phyloP scores from a whole-genome alignment of 2,329 filamentous ascomycete species.

The Chrysoporthe deuterocubensis region DNA sequence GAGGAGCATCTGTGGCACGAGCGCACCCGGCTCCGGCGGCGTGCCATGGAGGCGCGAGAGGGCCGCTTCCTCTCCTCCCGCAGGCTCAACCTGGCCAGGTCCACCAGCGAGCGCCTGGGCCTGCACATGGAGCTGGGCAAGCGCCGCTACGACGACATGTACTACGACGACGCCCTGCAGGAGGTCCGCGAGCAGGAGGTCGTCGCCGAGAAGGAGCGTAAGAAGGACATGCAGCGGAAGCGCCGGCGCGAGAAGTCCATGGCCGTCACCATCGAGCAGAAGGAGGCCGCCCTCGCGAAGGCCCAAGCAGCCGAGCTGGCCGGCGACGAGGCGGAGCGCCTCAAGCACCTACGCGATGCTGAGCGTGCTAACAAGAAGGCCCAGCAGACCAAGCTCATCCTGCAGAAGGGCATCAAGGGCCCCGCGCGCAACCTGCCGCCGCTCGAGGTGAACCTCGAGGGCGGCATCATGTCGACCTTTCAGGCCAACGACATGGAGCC shows the following conservation, averaged over 20 bases:
- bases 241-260: slow-evolving; percentile 94
- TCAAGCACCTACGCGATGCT: slow-evolving; percentile 81
- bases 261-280: slow-evolving; percentile 88
- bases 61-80: slow-evolving; percentile 65
- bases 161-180: slow-evolving; percentile 80
- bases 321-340: slow-evolving; percentile 75
- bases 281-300: slow-evolving; percentile 79
- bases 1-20: slow-evolving; percentile 56
- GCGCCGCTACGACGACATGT: slow-evolving; percentile 73
- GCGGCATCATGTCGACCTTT: slow-evolving; percentile 85
- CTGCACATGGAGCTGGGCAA: slow-evolving; percentile 73
- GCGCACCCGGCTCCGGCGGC: slow-evolving; percentile 67
- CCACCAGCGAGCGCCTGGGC: slow-evolving; percentile 64
- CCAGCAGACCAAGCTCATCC: slow-evolving; percentile 82
- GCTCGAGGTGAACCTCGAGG: slow-evolving; percentile 80
- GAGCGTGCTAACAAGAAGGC: slow-evolving; percentile 93
- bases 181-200: slow-evolving; percentile 90
- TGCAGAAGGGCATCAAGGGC: slow-evolving; percentile 85
- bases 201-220: slow-evolving; percentile 94
- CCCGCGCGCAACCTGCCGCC: slow-evolving; percentile 70
- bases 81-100: slow-evolving; percentile 61
- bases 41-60: slow-evolving; percentile 69
- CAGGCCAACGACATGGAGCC: slow-evolving; percentile 65
- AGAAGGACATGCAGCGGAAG: slow-evolving; percentile 99
- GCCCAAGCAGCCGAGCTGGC: slow-evolving; percentile 69